Evolutionary conservation across 164 flowering plant genomes (phyloP), one percentile per base, ranked within the genome.

Genomic region (Echeveria elegans): DNA sequence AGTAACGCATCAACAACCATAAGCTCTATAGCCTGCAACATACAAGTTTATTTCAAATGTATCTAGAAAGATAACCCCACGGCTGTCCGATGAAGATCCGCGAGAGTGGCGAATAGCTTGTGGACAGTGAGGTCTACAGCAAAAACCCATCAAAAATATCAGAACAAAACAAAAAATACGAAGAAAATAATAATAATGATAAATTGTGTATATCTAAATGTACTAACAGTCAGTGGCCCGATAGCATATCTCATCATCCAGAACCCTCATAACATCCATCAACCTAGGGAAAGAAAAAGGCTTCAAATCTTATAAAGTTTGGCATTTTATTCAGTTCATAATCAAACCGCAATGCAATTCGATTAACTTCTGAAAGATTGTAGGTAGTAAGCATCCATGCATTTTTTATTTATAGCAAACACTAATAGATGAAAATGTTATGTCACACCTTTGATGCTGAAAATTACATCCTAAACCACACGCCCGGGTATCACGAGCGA

Each of bases 201-300:
- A 2, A 8, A 47, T 8, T 63, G 68, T 12, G n/a, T 18, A 36
- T 61, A 6, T 32, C 59, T 52, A 58, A n/a, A 52, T 52, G 70
- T 68, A 84, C 95, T 83, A 30, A 94, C 97, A 89, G 43, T 94
- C 98, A 71, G 88, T 91, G 4, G 88, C 80, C 30, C 85, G 88
- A 73, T 94, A 94, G 75, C 98, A 94, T 66, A 94, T 94, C 80
- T 94, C 97, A 78, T 86, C 88, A 74, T 65, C 97, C 77, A 94
- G 74, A 59, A 91, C 97, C 69, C 88, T 83, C 96, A 94, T 91
- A n/a, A 79, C 79, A 69, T 94, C 93, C 87, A 89, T 78, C 67
- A 90, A 78, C 79, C 98, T 94, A 82, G 65, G 79, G n/a, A 63
- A 40, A 37, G 72, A 48, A 4, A 64, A 48, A 40, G 38, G n/a